Conservation (phyloP, 768 basidiomycete species). For the Suillus decipiens region DNA sequence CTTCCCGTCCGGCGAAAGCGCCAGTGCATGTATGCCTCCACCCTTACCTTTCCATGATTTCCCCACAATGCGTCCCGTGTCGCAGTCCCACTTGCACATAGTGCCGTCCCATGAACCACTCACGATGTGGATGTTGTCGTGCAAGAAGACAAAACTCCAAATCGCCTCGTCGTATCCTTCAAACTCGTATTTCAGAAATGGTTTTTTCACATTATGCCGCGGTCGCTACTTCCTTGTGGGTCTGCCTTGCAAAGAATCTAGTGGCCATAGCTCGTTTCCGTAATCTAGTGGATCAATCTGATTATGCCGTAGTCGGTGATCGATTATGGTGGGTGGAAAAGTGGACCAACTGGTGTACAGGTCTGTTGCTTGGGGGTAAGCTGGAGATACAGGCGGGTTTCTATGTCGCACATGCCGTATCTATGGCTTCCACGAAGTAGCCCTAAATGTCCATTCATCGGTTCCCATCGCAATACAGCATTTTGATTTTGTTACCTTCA, state of each 20-base stretch:
- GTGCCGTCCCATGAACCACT: neutral
- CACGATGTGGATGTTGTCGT: neutral
- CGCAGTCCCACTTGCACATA: neutral
- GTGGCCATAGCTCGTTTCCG: no score
- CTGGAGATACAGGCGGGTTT: neutral
- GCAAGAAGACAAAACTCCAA: neutral
- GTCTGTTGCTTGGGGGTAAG: neutral
- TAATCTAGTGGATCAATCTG: neutral
- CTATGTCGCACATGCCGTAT: neutral
- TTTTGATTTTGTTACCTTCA: no score
- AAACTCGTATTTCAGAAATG: no score
- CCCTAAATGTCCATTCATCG: neutral
- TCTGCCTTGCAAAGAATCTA: no score
- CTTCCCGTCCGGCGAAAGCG: neutral
- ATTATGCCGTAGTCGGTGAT: neutral
- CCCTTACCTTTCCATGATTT: neutral
- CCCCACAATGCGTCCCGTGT: neutral
- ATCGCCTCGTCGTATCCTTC: no score
- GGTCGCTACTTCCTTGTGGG: no score
- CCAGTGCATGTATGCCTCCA: neutral
- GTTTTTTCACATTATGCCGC: accelerated
- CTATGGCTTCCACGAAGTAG: neutral
- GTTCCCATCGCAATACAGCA: neutral
- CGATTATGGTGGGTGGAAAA: no score
- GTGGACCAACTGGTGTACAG: neutral